Evolutionary conservation across 805 yeast species (phyloP).

Genomic region (Jamesozyma lodderae): DNA sequence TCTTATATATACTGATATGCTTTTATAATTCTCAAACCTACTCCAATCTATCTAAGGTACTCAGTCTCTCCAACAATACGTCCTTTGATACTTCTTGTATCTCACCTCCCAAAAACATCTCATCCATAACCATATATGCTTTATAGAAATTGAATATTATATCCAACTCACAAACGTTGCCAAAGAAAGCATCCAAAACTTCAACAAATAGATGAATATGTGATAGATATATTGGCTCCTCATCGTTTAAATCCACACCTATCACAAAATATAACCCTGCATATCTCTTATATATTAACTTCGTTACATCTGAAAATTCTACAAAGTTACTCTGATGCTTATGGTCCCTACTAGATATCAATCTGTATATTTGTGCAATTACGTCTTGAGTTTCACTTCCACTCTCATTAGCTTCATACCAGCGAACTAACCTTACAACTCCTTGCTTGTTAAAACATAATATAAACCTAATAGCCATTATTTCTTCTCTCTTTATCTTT

Average conservation of each 20-base stretch:
- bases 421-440: conserved; percentile 75
- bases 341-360: conserved; percentile 75
- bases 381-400: conserved; percentile 24
- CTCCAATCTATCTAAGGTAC: conserved; percentile 54
- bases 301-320: conserved; percentile 51
- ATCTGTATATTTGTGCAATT: conserved; percentile 52
- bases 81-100: conserved; percentile 75
- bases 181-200: conserved; percentile 74
- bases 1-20: too few relatives aligned
- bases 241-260: conserved; percentile 70
- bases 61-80: conserved; percentile 54
- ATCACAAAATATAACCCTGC: conserved; percentile 88
- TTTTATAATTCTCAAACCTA: too few relatives aligned
- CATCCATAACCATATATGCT: conserved; percentile 75
- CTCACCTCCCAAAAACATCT: conserved; percentile 84
- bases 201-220: conserved; percentile 84
- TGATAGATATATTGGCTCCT: conserved; percentile 75
- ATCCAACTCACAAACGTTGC: conserved; percentile 89
- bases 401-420: conserved; percentile 38
- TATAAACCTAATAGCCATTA: conserved; percentile 72
- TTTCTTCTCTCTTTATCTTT: not conserved
- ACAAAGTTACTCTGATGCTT: conserved; percentile 76
- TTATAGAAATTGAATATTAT: conserved; percentile 86
- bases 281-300: conserved; percentile 77
- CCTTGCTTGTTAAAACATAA: conserved; percentile 89